Evolutionary conservation across 164 flowering plant species (phyloP).

Genomic region (Chimonanthus salicifolius): DNA sequence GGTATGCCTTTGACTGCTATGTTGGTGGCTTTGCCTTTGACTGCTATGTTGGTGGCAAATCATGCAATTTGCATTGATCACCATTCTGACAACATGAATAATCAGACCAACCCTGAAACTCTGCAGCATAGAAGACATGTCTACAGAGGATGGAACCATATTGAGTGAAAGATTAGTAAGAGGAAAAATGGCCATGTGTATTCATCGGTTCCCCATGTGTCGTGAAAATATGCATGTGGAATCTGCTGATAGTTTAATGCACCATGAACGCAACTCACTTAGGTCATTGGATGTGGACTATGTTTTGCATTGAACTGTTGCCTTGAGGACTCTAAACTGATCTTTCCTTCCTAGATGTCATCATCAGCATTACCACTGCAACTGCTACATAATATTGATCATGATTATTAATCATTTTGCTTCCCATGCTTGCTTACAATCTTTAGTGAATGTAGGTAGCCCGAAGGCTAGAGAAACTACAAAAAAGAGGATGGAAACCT

Average conservation of each 20-base stretch:
- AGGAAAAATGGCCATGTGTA: too few relatives aligned
- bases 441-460: conserved; percentile 34
- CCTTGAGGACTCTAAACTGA: too few relatives aligned
- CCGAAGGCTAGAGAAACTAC: conserved; percentile 52
- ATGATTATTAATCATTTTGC: neutral
- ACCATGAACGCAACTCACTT: too few relatives aligned
- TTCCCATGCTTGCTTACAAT: neutral
- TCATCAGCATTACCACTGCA: neutral
- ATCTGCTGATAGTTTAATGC: too few relatives aligned
- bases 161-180: too few relatives aligned
- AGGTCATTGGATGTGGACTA: too few relatives aligned
- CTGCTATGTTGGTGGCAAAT: neutral
- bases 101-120: neutral
- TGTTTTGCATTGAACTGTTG: too few relatives aligned
- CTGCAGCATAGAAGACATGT: neutral
- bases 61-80: neutral
- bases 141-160: neutral
- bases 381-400: too few relatives aligned
- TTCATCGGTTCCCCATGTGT: too few relatives aligned
- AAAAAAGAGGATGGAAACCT: conserved; percentile 8
- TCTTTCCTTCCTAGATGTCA: neutral
- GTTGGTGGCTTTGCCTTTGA: neutral
- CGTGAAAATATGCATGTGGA: too few relatives aligned
- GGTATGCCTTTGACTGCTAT: neutral
- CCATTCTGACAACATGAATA: neutral